Percentiles rank a stretch among this genome's conserved stretches.
Conservation (phyloP, 2,329 filamentous ascomycete genomes). For the Elsinoe fawcettii region DNA sequence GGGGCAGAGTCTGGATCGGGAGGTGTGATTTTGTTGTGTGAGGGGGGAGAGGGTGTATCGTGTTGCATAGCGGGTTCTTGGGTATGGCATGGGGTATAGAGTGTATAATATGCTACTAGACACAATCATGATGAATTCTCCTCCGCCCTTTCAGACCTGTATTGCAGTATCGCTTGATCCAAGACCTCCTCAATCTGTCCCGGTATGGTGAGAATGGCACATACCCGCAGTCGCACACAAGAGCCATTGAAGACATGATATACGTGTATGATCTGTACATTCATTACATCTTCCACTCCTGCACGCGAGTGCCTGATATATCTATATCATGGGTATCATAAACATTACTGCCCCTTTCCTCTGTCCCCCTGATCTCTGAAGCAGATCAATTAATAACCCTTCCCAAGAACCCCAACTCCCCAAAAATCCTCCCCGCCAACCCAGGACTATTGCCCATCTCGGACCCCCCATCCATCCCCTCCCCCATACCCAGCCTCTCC, state of each 20-base stretch:
- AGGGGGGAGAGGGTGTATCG: neutral
- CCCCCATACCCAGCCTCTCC: too few species aligned
- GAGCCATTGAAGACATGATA: too few species aligned
- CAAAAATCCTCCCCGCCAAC: conserved; percentile 25
- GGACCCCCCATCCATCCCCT: too few species aligned
- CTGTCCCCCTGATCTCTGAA: neutral
- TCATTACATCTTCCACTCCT: neutral
- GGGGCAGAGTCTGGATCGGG: conserved; percentile 13
- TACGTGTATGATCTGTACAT: neutral
- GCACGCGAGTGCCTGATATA: conserved; percentile 1
- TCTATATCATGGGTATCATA: conserved; percentile 10
- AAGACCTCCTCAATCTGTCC: too few species aligned
- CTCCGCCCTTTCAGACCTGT: too few species aligned
- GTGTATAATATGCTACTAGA: neutral
- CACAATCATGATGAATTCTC: neutral
- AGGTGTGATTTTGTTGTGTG: neutral
- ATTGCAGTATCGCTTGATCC: too few species aligned
- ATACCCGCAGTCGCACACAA: too few species aligned
- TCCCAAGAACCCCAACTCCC: conserved; percentile 27
- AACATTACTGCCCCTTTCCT: neutral
- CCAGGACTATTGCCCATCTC: too few species aligned
- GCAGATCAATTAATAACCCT: conserved; percentile 20
- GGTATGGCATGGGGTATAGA: neutral
- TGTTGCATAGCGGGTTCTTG: neutral
- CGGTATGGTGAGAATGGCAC: too few species aligned